Base-by-base conservation (phyloP, 1,284 basidiomycete genomes). In the Sporisorium exsertum region DNA sequence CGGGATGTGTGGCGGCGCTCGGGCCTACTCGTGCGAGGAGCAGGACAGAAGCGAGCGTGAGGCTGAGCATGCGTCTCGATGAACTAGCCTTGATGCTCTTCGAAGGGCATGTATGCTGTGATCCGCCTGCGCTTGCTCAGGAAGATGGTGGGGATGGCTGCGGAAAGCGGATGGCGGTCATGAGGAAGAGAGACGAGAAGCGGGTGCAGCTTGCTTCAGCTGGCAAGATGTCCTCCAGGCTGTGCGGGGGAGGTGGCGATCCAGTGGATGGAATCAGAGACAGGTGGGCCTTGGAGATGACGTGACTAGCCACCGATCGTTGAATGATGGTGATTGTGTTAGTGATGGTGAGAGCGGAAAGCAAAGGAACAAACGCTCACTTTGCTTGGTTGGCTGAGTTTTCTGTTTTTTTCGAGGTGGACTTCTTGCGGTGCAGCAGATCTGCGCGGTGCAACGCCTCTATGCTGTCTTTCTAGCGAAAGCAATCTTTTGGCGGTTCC, bases 361-460 rank as follows among this genome's bases (percentile, higher is more conserved):
- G 51, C 42, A 43, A 33, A 47, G 33, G 40, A 10, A 4, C 33
- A 16, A 40, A 51, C 47, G 61, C 49, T 5, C 33, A 35, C 50
- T 35, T 42, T 7, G 10, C 20, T 15, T 27, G 8, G 16, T 50
- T 45, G 55, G 67, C 61, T 69, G 47, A 64, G 67, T 55, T 37
- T 29, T 52, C 18, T 52, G 15, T n/a, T 20, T 49, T 33, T 50
- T 33, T 29, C 24, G 16, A 27, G 46, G 53, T 49, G 33, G 29
- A 53, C 40, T 26, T 16, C 22, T 22, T n/a, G n/a, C n/a, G n/a
- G n/a, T n/a, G n/a, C n/a, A n/a, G 26, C 26, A 49, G 47, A 29
- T 29, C 16, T 0, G 22, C 26, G 27, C 27, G 47, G 9, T 49
- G 16, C 47, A 29, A n/a, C 47, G 29, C 27, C 18, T 47, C 5